Evolutionary conservation across 164 flowering plant genomes (phyloP).

Genomic region (Aristolochia fimbriata): DNA sequence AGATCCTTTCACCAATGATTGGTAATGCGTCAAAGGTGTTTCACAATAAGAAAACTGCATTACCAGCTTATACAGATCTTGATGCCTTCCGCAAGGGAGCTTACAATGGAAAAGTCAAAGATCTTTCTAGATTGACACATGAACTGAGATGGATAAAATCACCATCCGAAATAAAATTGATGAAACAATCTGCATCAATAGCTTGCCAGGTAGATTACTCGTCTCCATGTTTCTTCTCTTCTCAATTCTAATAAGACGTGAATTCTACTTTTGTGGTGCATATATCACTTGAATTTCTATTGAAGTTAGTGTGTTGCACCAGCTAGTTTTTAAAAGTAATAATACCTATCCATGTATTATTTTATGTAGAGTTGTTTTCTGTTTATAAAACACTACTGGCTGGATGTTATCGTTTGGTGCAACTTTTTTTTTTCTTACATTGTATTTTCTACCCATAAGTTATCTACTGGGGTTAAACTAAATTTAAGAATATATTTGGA

Average conservation of each 20-base stretch:
- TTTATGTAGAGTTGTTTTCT: no score
- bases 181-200: constrained; percentile 84
- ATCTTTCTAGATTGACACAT: constrained; percentile 54
- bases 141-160: constrained; percentile 78
- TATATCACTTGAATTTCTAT: no score
- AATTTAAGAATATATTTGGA: not conserved
- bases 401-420: no score
- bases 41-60: constrained; percentile 55
- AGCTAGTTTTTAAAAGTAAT: no score
- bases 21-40: constrained; percentile 43
- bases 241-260: not conserved
- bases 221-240: not conserved
- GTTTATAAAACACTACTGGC: no score
- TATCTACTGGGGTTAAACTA: not conserved
- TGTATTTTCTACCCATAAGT: no score
- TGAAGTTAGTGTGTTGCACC: no score
- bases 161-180: constrained; percentile 68
- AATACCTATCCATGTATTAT: no score
- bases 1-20: constrained; percentile 75
- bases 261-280: no score
- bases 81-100: constrained; percentile 56
- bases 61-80: constrained; percentile 41
- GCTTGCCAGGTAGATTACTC: constrained; percentile 64
- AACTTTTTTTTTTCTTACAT: no score
- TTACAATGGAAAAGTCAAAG: constrained; percentile 43